Base-by-base conservation (phyloP, 2,329 filamentous ascomycete genomes). In the Erysiphe pulchra region DNA sequence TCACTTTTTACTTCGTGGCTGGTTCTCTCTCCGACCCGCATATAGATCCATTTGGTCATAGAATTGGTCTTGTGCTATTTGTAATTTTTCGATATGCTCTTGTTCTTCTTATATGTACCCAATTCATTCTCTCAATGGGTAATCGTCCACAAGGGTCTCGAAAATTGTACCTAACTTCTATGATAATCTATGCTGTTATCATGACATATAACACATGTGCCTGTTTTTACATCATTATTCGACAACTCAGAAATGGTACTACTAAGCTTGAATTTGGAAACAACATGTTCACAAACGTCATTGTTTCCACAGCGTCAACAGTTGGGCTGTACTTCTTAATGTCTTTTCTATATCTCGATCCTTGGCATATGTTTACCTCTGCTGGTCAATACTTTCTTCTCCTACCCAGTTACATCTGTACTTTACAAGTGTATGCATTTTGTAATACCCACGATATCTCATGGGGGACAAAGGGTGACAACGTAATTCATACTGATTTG, bases 281-380 rank as follows among this genome's bases (percentile, higher is more conserved):
- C 61, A 69, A 75, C 50, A 74, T 92, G 47, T 95, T 98, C 65
- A 84, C 90, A 62, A 92, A 84, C 33, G 71, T 98, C 50, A 90
- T 98, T 54, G 75, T 98, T 45, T 94, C 86, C 0, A 73, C 95
- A 56, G 72, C 81, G 55, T 90, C 85, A 12, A 98, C 90, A 0
- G 98, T 90, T 59, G 70, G 92, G 50, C 77, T 98, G 56, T 98
- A 86, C 80, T 71, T 95, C 48, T 64, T 98, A 44, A 80, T 84
- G 0, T 93, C 85, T 10, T 69, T 98, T 52, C 68, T 98, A 53
- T 95, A 95, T 76, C 76, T 95, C 62, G 90, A 98, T 60, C 90
- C 90, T 3, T 98, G 90, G 87, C 90, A 98, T 65, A 95, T 98
- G 85, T 71, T 93, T 61, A 95, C 90, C n/a, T 77, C 80, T 47